Evolutionary conservation across 169 alveolate species (phyloP).

Genomic region (Hepatocystis sp.): DNA sequence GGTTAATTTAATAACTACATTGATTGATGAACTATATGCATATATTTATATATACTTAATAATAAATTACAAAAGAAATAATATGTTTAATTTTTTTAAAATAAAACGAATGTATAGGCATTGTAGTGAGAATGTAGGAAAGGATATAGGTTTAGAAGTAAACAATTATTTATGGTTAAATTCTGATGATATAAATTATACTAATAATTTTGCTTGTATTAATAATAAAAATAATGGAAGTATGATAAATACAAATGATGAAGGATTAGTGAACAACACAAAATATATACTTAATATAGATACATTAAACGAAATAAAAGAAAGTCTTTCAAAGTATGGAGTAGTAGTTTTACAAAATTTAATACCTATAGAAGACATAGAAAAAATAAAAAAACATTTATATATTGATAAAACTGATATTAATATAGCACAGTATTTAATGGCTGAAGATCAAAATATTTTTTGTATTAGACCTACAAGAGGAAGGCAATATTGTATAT

Average conservation of each 20-base stretch:
- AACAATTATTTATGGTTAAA: constrained; percentile 28
- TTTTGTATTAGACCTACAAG: constrained; percentile 70
- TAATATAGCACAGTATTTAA: constrained; percentile 26
- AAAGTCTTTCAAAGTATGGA: constrained; percentile 45
- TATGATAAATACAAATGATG: background rate
- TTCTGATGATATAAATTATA: no score
- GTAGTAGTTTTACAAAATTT: constrained; percentile 45
- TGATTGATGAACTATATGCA: constrained; percentile 53
- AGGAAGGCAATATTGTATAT: constrained; percentile 66
- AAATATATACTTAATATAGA: constrained; percentile 50
- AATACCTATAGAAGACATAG: constrained; percentile 16
- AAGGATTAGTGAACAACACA: background rate
- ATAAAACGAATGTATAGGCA: constrained; percentile 42
- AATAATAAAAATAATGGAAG: no score
- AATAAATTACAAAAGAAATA: constrained; percentile 37
- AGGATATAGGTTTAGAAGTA: constrained; percentile 49
- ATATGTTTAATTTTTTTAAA: constrained; percentile 57
- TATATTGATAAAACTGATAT: constrained; percentile 29
- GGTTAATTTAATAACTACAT: background rate
- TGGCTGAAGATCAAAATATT: constrained; percentile 40
- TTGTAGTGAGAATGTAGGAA: constrained; percentile 62
- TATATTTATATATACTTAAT: constrained; percentile 29
- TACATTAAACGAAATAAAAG: constrained; percentile 31
- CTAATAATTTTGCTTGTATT: no score
- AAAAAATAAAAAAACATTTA: constrained; percentile 53